Conservation (phyloP, 352 stramenopile species). For the Globisporangium paddicum region DNA sequence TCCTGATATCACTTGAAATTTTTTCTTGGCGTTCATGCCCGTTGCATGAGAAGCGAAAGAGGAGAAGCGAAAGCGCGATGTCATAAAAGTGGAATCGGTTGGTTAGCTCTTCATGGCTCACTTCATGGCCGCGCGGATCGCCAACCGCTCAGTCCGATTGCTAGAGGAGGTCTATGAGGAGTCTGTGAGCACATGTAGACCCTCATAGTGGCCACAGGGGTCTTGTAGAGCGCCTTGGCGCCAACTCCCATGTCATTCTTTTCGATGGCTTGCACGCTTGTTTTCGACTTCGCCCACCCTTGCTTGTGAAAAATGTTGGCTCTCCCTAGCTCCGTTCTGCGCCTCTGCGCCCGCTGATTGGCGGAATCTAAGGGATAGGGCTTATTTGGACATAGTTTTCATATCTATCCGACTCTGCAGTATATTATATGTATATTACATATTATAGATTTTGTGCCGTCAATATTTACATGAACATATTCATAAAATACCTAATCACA, state of each 20-base stretch:
- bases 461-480: no score
- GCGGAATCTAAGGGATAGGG: not conserved
- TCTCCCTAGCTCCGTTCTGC: not conserved
- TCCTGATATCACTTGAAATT: not conserved
- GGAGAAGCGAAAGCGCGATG: not conserved
- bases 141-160: not conserved
- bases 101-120: not conserved
- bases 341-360: not conserved
- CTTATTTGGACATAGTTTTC: not conserved
- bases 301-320: not conserved
- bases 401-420: not conserved
- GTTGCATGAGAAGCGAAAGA: not conserved
- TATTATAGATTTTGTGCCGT: no score
- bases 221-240: not conserved
- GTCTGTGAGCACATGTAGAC: not conserved
- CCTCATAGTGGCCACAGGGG: not conserved
- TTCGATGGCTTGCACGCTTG: not conserved
- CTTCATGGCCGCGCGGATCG: not conserved
- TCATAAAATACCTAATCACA: not conserved
- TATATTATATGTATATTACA: not conserved
- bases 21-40: not conserved
- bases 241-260: slow-evolving; percentile 8
- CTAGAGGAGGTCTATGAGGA: not conserved
- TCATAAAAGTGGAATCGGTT: slow-evolving; percentile 17
- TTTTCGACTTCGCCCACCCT: not conserved